Evolutionary conservation across 495 filamentous ascomycete genomes (phyloP), one percentile per base, ranked within the genome.

Genomic region (Penicillium herquei): DNA sequence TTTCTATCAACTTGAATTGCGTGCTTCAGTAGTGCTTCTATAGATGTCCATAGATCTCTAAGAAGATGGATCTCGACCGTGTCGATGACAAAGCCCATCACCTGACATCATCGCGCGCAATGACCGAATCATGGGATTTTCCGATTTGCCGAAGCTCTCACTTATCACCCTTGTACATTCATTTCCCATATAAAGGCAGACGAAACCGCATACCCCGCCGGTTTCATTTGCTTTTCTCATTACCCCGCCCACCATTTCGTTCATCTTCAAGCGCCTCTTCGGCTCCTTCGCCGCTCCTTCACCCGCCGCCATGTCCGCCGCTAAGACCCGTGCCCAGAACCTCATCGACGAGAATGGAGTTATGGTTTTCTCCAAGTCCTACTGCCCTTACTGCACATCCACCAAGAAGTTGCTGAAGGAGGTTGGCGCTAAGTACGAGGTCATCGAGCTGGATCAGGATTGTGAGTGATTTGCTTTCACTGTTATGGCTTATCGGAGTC

Each of bases 361-460:
- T 65, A 90, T 92, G 56, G 88, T 98, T 60, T 98, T 98, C 83
- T 89, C 84, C 70, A 99, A 99, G 77, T 90, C 87, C 12, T 96
- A 88, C 76, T 99, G 94, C 82, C 92, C 93, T n/a, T 93, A 96
- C 83, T 98, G 93, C 80, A 75, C 68, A 32, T 80, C 91, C 51
- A 84, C 85, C 58, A 97, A 97, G 84, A 49, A 70, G 9, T 77
- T 91, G 37, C 78, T 99, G 61, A 80, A 74, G 61, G 73, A 84
- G 37, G 45, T 83, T 54, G 84, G 84, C 59, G 92, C 90, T 42
- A 90, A 91, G 66, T 90, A 83, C 71, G 84, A 79, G 62, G 58
- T 76, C 32, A 76, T 96, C 39, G 94, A 98, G 79, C 75, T 98
- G 55, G 92, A 98, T 76, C 76, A 91, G 79, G 80, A 88, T 60